Evolutionary conservation across 1,284 basidiomycete genomes (phyloP), one percentile per base, ranked within the genome.

Genomic region (Puccinia coronata): DNA sequence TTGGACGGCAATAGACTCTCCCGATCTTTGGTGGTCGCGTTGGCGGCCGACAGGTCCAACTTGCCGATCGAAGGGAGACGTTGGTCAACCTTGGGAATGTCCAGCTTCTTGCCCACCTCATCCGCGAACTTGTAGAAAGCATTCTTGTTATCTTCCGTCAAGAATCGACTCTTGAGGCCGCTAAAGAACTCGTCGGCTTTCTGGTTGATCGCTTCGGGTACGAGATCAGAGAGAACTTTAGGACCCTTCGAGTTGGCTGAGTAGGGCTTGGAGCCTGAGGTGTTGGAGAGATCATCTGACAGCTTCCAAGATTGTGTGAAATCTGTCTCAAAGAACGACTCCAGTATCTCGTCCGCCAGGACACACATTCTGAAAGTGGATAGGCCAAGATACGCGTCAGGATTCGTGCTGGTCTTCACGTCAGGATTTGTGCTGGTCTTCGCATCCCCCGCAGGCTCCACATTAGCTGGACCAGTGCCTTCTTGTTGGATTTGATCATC

Each of bases 331-430:
- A 97, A 98, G 89, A 98, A 98, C 0, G 92, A 92, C 85, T 98
- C 96, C 16, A 98, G 89, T 28, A 98, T 89, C 86, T 97, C 95
- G 84, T 98, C 96, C 0, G 95, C 95, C 11, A 98, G 89, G 4
- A 98, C 92, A 61, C 97, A 95, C 95, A 98, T 98, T 18, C 96
- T 91, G 90, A 98, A 98, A 18, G 95, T 96, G 72, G 87, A 86
- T 49, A 86, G 83, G 1, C 83, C 83, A 41, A 86, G 82, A 82
- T 84, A 81, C 85, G 86, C 83, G 83, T 85, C 83, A 47, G 39
- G n/a, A 51, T 82, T 63, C 11, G n/a, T 63, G 81, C 76, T 74
- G 69, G 80, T 71, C 47, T 63, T 39, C 28, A 34, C 39, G 36
- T 65, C 73, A 47, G 39, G n/a, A 51, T 82, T 63, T 8, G n/a